Evolutionary conservation across 176 grass and related monocot genomes (phyloP), one percentile per base, ranked within the genome.

Genomic region (Poa pratensis): DNA sequence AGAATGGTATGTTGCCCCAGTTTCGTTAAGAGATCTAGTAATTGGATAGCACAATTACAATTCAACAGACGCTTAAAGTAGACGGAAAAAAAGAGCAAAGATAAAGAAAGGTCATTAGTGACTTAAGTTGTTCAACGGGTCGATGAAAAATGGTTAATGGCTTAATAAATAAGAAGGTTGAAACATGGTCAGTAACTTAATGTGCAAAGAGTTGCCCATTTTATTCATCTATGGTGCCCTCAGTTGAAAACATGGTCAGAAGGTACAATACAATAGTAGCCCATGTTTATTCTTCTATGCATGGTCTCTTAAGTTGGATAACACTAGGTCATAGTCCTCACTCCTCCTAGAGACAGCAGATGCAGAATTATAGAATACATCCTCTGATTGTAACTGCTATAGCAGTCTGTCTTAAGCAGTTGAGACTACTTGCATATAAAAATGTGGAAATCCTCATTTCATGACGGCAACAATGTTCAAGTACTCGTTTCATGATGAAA

Each of bases 1-100:
- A 18, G 60, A 65, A 23, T 11, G 17, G 46, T 1, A 34, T 20
- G 11, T 32, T 32, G 12, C 22, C 57, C 69, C 4, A 55, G 80
- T 81, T 64, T 37, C 12, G 28, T 16, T 32, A 26, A 73, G 45
- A 81, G 76, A 84, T 61, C 13, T 28, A 84, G 46, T 4, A 55
- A 74, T 1, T 48, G 17, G 5, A 55, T 57, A 73, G 37, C 16
- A 55, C 35, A 71, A 73, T 45, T 42, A 16, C 30, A 13, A 73
- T 73, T 88, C 23, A 84, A 51, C 22, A 14, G 8, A 54, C 55
- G 54, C 49, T 73, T 40, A 5, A 34, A 65, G 0, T 34, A 32
- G 27, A 65, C 16, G 0, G 2, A 15, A 49, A 34, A 65, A 65
- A 18, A 0, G 18, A 30, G 0, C 19, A 30, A 75, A 75, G 71